These are phyloP conservation scores for Gracilaria domingensis DNA, from an alignment of 23 red algal genomes.

Conservation along the genomic window DNA sequence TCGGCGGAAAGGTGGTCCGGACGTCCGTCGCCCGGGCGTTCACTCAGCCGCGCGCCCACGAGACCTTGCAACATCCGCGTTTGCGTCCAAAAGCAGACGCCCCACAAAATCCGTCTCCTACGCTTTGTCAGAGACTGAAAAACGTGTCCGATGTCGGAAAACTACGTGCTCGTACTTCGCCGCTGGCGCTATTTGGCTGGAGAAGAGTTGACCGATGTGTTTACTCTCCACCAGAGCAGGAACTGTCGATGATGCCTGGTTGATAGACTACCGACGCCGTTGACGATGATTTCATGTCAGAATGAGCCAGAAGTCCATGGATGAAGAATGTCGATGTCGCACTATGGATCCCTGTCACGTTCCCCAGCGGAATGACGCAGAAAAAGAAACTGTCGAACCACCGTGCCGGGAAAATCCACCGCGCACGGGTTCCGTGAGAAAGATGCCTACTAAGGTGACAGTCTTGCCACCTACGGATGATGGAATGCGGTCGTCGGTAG, in stretches of 20 bases:
- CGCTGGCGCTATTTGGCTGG: background rate
- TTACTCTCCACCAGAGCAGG: background rate
- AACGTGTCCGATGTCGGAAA: background rate
- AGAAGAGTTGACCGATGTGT: constrained; percentile 20
- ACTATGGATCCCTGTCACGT: background rate
- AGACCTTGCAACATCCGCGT: background rate
- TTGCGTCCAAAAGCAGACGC: background rate
- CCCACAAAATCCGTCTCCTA: background rate
- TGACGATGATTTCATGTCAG: background rate
- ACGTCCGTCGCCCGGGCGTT: background rate
- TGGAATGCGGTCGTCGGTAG: too few species aligned
- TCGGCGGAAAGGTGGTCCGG: background rate
- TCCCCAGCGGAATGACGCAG: background rate
- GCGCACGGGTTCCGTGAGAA: too few species aligned
- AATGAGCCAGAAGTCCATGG: constrained; percentile 5
- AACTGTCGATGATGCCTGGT: background rate
- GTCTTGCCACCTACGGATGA: too few species aligned
- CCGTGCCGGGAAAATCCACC: too few species aligned
- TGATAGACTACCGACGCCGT: background rate
- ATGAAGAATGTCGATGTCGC: constrained; percentile 15
- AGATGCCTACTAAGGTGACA: too few species aligned
- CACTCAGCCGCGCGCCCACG: background rate
- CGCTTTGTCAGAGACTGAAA: background rate
- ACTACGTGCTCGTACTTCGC: constrained; percentile 26
- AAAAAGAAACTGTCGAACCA: background rate